Evolutionary conservation across 371 early-diverging fungal species (phyloP).

Genomic region (Chytridiales sp.): DNA sequence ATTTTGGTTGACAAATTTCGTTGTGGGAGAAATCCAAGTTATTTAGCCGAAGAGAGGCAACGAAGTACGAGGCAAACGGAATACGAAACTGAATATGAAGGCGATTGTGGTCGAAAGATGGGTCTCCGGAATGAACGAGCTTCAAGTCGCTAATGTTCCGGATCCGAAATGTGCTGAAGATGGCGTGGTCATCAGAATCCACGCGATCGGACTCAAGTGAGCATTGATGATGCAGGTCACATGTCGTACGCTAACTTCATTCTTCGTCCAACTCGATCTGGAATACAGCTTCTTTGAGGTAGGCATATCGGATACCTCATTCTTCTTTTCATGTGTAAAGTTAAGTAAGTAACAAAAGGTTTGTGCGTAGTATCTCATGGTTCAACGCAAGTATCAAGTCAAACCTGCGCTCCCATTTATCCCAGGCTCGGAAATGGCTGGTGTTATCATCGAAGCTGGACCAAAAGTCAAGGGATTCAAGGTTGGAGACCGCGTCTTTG

Average conservation of each 20-base stretch:
- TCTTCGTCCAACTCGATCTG: background rate
- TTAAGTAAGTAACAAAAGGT: conserved; percentile 10
- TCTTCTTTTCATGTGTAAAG: background rate
- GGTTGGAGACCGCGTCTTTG: conserved; percentile 28
- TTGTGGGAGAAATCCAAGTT: no score
- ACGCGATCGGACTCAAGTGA: conserved; percentile 77
- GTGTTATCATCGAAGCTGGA: conserved; percentile 15
- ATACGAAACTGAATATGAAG: no score
- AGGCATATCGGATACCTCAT: background rate
- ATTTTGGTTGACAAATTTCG: no score
- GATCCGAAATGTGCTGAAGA: conserved; percentile 4
- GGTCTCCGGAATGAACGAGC: conserved; percentile 69
- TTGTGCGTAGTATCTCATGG: background rate
- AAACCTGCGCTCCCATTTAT: conserved; percentile 81
- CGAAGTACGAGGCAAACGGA: no score
- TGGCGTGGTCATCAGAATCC: conserved; percentile 63
- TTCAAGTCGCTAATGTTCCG: conserved; percentile 51
- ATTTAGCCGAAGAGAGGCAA: no score
- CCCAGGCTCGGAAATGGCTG: conserved; percentile 61
- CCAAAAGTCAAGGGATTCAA: conserved; percentile 19
- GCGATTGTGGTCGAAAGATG: conserved; percentile 71
- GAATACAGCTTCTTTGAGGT: background rate
- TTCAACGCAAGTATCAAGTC: conserved; percentile 80
- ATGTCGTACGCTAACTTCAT: no score
- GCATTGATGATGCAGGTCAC: conserved; percentile 49